phyloP scores from a whole-genome alignment of 2,329 filamentous ascomycete species.

The Xylaria arbuscula region DNA sequence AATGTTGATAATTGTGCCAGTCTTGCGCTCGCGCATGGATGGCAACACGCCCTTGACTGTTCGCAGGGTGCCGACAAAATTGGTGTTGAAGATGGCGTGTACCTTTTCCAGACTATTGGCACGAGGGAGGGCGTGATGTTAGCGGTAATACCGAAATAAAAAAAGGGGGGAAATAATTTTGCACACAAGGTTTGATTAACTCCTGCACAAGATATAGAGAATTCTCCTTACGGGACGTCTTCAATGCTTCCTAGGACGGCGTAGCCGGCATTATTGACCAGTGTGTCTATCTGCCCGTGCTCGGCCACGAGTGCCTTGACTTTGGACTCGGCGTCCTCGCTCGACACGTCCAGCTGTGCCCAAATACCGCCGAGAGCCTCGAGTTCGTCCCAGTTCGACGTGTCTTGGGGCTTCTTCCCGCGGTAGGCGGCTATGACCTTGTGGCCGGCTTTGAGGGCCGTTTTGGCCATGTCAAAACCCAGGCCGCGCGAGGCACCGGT shows the following conservation, averaged over 20 bases:
- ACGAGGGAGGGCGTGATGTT: constrained; percentile 4
- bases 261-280: constrained; percentile 46
- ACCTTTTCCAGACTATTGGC: constrained; percentile 40
- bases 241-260: constrained; percentile 42
- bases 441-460: constrained; percentile 43
- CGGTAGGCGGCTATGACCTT: constrained; percentile 45
- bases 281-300: constrained; percentile 43
- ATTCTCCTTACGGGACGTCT: constrained; percentile 40
- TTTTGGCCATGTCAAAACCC: constrained; percentile 43
- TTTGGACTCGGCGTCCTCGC: constrained; percentile 40
- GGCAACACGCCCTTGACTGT: constrained; percentile 44
- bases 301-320: constrained; percentile 37
- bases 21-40: constrained; percentile 44
- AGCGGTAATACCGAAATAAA: constrained; percentile 3
- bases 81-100: constrained; percentile 43
- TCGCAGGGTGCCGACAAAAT: constrained; percentile 44
- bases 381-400: constrained; percentile 38
- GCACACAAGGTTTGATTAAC: not conserved
- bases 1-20: constrained; percentile 48
- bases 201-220: not conserved
- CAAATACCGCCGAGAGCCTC: constrained; percentile 44
- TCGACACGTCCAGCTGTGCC: constrained; percentile 42
- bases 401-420: constrained; percentile 36
- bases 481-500: constrained; percentile 46
- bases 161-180: no score